phyloP scores from a whole-genome alignment of 129 eudicot species.

The Lactuca saligna region DNA sequence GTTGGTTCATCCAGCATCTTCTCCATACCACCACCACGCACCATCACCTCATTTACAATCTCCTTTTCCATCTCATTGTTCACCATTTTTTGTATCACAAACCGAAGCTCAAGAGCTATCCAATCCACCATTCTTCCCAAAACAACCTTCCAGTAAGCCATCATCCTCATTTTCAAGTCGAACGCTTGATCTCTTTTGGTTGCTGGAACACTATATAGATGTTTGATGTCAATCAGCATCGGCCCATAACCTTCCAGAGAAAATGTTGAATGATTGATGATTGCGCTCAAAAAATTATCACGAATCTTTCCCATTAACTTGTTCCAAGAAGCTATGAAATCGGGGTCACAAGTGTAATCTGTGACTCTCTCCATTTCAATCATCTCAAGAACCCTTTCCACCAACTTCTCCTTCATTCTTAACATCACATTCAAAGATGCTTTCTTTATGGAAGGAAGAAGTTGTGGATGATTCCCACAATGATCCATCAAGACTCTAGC shows the following conservation, averaged over 20 bases:
- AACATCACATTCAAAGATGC: conserved; percentile 16
- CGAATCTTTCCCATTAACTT: conserved; percentile 17
- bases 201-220: background rate
- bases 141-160: conserved; percentile 40
- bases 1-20: conserved; percentile 35
- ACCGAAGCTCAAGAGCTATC: conserved; percentile 29
- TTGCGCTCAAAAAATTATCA: background rate
- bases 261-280: background rate
- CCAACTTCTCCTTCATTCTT: conserved; percentile 12
- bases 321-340: conserved; percentile 20
- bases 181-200: conserved; percentile 29
- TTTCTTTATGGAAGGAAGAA: conserved; percentile 28
- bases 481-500: conserved; percentile 11
- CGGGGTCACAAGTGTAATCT: conserved; percentile 39
- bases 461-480: conserved; percentile 28
- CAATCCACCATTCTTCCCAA: conserved; percentile 32
- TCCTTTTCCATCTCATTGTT: conserved; percentile 19
- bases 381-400: conserved; percentile 31
- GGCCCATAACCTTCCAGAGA: conserved; percentile 19
- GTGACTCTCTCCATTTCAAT: conserved; percentile 36
- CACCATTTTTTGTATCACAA: conserved; percentile 19
- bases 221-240: background rate
- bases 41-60: conserved; percentile 26
- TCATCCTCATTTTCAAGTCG: conserved; percentile 39
- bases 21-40: conserved; percentile 29